phyloP scores from a whole-genome alignment of 129 eudicot genomes.

The Helichrysum umbraculigerum region DNA sequence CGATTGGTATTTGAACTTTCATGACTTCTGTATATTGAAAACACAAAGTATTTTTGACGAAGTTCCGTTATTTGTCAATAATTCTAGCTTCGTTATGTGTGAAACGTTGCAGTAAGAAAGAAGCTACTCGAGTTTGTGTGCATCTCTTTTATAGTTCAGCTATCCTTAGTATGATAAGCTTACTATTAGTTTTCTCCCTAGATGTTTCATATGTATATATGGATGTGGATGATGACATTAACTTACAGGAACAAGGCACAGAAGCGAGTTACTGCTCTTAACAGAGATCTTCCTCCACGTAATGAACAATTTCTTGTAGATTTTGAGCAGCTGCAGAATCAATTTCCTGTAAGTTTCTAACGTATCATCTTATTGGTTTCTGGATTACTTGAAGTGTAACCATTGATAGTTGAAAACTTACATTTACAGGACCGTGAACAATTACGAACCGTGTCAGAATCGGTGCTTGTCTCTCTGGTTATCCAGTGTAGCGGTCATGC shows the following conservation, averaged over 20 bases:
- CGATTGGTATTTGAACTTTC: too few species aligned
- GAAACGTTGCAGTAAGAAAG: neutral
- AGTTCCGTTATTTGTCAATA: neutral
- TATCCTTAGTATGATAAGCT: neutral
- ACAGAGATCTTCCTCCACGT: constrained; percentile 84
- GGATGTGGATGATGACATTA: constrained; percentile 20
- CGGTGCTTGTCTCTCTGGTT: constrained; percentile 80
- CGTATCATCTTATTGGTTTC: neutral
- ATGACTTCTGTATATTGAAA: too few species aligned
- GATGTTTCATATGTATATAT: constrained; percentile 10
- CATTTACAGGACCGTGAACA: constrained; percentile 82
- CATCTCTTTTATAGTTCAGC: neutral
- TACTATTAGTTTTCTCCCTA: neutral
- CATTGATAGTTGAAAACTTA: constrained; percentile 16
- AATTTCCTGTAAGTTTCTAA: constrained; percentile 62
- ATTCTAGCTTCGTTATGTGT: neutral
- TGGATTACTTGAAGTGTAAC: constrained; percentile 1
- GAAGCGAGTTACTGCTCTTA: constrained; percentile 89
- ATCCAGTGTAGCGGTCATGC: constrained; percentile 92
- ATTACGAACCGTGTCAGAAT: constrained; percentile 81
- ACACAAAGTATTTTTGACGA: neutral
- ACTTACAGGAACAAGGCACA: constrained; percentile 82
- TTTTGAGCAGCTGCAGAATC: constrained; percentile 82
- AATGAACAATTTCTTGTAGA: constrained; percentile 86
- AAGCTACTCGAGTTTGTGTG: neutral